Evolutionary conservation across 2,329 filamentous ascomycete genomes (phyloP), one percentile per base, ranked within the genome.

Genomic region (Pseudovirgaria hyperparasitica): DNA sequence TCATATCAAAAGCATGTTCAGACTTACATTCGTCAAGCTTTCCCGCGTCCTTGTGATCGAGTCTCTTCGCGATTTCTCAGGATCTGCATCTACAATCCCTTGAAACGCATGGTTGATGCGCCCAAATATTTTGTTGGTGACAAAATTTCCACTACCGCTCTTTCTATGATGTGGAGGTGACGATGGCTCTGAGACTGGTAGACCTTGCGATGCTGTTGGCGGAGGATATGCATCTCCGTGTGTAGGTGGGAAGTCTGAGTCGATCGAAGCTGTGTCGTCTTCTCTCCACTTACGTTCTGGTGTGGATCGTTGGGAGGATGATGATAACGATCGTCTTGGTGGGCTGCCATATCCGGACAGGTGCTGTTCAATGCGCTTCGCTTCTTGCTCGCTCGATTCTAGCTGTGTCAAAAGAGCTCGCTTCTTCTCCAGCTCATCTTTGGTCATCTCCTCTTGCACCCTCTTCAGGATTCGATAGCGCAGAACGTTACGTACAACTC

Each of bases 371-470:
- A 98, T 90, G 24, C 92, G 75, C 46, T 81, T 81, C 1, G 90
- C 86, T 58, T 98, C 90, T 5, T 79, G 70, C 55, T 98, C 90
- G 46, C 87, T 96, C 32, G 76, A 73, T 58, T 98, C 90, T n/a
- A 98, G 62, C 25, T 86, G 80, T 23, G 92, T 82, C 9, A 98
- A 65, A 9, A 90, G 65, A 3, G 69, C 62, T 42, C 70, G 74
- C 61, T 96, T 96, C 64, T 87, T 93, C 29, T 77, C 70, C 8
- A 98, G 64, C 43, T 98, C 86, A 32, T 98, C 90, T 23, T 78
- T 77, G 2, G 90, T 96, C 76, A 96, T 87, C 48, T 98, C 90
- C 52, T 96, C 85, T 49, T 98, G 90, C 28, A 98, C 82, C 24
- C 90, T 72, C 61, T 98, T 98, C 35, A 94, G 61, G 3, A 96